A percentile compares a stretch with the other conserved stretches of the same genome.
Conservation (phyloP, 345 rosid genomes). For the Sisymbrium altissimum region DNA sequence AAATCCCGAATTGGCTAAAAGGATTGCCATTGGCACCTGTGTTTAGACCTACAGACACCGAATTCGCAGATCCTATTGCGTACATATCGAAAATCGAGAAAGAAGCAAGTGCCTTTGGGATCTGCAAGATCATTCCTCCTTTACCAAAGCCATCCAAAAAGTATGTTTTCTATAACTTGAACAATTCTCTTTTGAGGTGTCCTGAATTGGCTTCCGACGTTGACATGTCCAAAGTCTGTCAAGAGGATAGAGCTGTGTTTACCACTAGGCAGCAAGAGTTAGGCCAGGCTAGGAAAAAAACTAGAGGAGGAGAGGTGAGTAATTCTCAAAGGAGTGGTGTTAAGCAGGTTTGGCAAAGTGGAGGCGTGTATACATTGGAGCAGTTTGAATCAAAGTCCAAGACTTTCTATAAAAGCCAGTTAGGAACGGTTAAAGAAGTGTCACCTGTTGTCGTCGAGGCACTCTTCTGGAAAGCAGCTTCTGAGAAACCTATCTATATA, state of each 20-base stretch:
- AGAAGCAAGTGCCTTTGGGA: slow-evolving; percentile 90
- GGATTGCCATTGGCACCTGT: slow-evolving; percentile 87
- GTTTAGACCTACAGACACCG: slow-evolving; percentile 93
- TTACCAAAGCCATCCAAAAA: slow-evolving; percentile 87
- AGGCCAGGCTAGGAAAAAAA: slow-evolving; percentile 62
- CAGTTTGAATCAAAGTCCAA: slow-evolving; percentile 87
- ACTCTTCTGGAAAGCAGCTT: slow-evolving; percentile 87
- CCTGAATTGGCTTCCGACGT: slow-evolving; percentile 64
- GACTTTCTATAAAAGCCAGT: slow-evolving; percentile 61
- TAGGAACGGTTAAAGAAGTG: slow-evolving; percentile 69
- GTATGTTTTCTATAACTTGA: slow-evolving; percentile 76
- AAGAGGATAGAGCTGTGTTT: slow-evolving; percentile 71
- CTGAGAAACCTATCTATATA: slow-evolving; percentile 76
- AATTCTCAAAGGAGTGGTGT: slow-evolving; percentile 45
- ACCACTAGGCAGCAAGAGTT: slow-evolving; percentile 97
- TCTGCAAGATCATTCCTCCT: slow-evolving; percentile 96
- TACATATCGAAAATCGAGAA: slow-evolving; percentile 96
- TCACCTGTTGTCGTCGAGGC: slow-evolving; percentile 74
- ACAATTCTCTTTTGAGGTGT: slow-evolving; percentile 68
- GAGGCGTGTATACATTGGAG: slow-evolving; percentile 86
- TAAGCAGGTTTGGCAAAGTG: slow-evolving; percentile 99
- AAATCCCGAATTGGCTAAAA: slow-evolving; percentile 87
- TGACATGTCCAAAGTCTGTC: slow-evolving; percentile 34
- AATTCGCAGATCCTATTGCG: slow-evolving; percentile 96
- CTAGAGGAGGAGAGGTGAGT: slow-evolving; percentile 37